Evolutionary conservation across 179 eudicot genomes (phyloP).

Genomic region (Silene noctiflora): DNA sequence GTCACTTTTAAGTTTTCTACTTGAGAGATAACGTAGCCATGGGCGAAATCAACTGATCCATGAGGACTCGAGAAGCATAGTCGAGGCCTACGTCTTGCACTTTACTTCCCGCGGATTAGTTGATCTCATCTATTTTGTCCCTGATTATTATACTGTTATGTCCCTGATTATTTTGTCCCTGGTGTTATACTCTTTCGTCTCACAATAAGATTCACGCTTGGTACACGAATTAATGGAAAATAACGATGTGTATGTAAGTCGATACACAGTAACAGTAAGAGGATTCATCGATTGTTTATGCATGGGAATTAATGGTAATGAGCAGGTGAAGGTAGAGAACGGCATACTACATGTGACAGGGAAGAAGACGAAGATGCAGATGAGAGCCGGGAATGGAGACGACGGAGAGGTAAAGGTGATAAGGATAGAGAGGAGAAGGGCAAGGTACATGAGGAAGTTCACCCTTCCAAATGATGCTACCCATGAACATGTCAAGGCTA

Average conservation of each 20-base stretch:
- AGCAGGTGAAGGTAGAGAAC: slow-evolving; percentile 40
- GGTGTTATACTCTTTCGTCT: not conserved
- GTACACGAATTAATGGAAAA: not conserved
- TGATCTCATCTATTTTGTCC: too few relatives aligned
- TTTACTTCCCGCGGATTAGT: too few relatives aligned
- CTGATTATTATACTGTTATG: too few relatives aligned
- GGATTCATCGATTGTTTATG: not conserved
- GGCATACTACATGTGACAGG: slow-evolving; percentile 41
- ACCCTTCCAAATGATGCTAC: slow-evolving; percentile 30
- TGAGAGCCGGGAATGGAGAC: not conserved
- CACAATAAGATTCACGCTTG: not conserved
- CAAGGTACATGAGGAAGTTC: slow-evolving; percentile 48
- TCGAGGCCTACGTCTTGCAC: too few relatives aligned
- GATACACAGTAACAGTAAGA: too few relatives aligned
- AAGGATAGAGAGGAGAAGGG: slow-evolving; percentile 41
- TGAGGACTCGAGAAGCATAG: too few relatives aligned
- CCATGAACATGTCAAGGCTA: slow-evolving; percentile 35
- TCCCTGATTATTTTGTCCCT: too few relatives aligned
- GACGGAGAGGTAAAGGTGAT: slow-evolving; percentile 30
- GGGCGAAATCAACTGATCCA: too few relatives aligned
- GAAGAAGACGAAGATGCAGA: slow-evolving; percentile 34
- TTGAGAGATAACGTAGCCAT: too few relatives aligned
- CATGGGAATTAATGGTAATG: not conserved
- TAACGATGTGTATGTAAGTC: not conserved
- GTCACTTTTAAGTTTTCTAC: too few relatives aligned